These are phyloP conservation scores for Ganoderma meredithae DNA, from an alignment of 1,284 basidiomycete species.

Conservation along the genomic window DNA sequence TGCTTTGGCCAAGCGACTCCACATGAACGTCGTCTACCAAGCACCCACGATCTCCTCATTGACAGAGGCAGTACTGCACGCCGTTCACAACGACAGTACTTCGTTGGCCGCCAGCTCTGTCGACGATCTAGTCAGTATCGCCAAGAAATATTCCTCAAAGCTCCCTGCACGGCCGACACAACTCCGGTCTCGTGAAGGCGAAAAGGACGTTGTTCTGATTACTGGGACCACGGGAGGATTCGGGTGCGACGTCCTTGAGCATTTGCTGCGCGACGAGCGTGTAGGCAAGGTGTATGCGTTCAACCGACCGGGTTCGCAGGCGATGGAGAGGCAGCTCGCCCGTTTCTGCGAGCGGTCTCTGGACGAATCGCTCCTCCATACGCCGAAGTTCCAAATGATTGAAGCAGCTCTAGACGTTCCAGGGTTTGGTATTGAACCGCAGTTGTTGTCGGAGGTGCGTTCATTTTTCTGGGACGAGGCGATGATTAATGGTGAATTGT, in stretches of 20 bases:
- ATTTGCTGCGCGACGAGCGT: conserved; percentile 24
- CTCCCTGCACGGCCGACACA: conserved; percentile 19
- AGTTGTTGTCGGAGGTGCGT: conserved; percentile 40
- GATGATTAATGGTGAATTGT: background rate
- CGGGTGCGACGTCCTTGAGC: conserved; percentile 32
- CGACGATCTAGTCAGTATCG: conserved; percentile 21
- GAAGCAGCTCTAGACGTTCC: conserved; percentile 42
- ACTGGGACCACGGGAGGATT: conserved; percentile 39
- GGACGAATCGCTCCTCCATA: conserved; percentile 36
- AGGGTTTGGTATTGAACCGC: conserved; percentile 40
- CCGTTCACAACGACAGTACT: conserved; percentile 21
- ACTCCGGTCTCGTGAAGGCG: conserved; percentile 4
- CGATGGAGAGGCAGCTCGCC: conserved; percentile 17
- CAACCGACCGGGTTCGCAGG: conserved; percentile 23
- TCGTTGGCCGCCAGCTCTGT: conserved; percentile 17
- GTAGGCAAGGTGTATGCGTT: conserved; percentile 35
- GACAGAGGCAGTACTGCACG: conserved; percentile 33
- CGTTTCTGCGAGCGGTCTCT: conserved; percentile 42
- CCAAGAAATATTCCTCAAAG: conserved; percentile 20
- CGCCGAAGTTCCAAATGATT: conserved; percentile 43
- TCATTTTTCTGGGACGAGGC: background rate
- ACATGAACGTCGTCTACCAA: conserved; percentile 46
- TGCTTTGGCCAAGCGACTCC: conserved; percentile 28
- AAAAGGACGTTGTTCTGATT: conserved; percentile 34
- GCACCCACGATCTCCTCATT: conserved; percentile 44